phyloP scores from a whole-genome alignment of 2,329 filamentous ascomycete genomes.

The Apiospora koreana region DNA sequence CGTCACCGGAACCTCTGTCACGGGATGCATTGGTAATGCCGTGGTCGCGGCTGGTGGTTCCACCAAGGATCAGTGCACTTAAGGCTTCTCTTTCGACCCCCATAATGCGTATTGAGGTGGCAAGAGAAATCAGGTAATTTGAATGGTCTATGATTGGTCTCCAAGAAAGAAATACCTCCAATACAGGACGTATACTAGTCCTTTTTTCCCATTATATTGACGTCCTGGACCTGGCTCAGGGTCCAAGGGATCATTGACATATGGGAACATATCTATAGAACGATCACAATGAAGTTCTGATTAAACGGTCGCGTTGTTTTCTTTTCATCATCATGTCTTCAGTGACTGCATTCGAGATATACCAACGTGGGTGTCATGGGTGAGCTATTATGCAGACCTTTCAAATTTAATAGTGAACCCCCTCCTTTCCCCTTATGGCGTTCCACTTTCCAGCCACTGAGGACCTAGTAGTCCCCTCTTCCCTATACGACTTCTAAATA shows the following conservation, averaged over 20 bases:
- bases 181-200: not conserved
- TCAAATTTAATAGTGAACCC: not conserved
- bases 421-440: not conserved
- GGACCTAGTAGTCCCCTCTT: not conserved
- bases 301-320: not conserved
- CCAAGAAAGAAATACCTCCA: not conserved
- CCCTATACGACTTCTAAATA: not conserved
- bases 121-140: not conserved
- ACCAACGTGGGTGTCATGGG: not conserved
- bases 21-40: not conserved
- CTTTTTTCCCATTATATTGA: not conserved
- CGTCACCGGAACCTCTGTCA: not conserved
- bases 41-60: not conserved
- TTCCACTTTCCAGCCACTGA: not conserved
- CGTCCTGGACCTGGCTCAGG: not conserved
- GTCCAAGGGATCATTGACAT: not conserved
- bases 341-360: not conserved
- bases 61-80: not conserved
- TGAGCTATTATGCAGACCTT: not conserved
- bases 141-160: not conserved
- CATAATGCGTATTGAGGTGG: not conserved
- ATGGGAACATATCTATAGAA: not conserved
- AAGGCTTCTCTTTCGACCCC: not conserved
- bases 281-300: not conserved
- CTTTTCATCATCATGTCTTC: not conserved